Evolutionary conservation across 2,329 filamentous ascomycete genomes (phyloP), one percentile per base, ranked within the genome.

Genomic region (Didymella sp.): DNA sequence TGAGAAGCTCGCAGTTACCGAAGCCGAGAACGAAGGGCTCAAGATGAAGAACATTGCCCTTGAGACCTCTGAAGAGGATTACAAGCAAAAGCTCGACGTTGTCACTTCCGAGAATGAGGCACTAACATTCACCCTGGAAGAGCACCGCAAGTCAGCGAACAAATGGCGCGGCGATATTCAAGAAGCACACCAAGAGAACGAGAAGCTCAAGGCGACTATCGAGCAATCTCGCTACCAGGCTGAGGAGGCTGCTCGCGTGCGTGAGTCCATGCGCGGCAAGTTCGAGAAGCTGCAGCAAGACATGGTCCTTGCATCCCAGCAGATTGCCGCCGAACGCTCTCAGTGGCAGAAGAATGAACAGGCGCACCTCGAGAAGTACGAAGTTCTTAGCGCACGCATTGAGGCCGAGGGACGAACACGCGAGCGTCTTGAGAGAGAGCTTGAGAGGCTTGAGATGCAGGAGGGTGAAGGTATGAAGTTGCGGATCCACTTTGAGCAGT

Each of bases 231-330:
- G 88, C 60, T 85, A 85, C 42, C 92, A 96, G 72, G 85, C 95
- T 38, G 88, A 95, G 69, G 93, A 96, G 78, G 94, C 92, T 69
- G 87, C 93, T 70, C 87, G 89, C 61, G 85, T 96, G 57, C 89
- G 92, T 56, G 91, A 96, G 73, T 87, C 84, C 59, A 93, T 96
- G 85, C 89, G 92, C 64, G 82, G 82, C 73, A 96, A 95, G 76
- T 90, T 97, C 69, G 86, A 94, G 66, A 87, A 87, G 58, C 81
- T 99, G 35, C 93, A 98, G 76, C 86, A 92, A 61, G 92, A 97
- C 66, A 94, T 98, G 89, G 85, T 87, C 28, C 82, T 82, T 53
- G 90, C 92, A 45, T 88, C 91, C 50, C 86, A 87, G 43, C 89
- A 96, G 60, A 87, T 97, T 60, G 87, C 89, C 21, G 87, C 90